Percentiles rank a stretch among this genome's conserved stretches.
Conservation (phyloP, 495 filamentous ascomycete genomes). For the Annulohypoxylon nitens region DNA sequence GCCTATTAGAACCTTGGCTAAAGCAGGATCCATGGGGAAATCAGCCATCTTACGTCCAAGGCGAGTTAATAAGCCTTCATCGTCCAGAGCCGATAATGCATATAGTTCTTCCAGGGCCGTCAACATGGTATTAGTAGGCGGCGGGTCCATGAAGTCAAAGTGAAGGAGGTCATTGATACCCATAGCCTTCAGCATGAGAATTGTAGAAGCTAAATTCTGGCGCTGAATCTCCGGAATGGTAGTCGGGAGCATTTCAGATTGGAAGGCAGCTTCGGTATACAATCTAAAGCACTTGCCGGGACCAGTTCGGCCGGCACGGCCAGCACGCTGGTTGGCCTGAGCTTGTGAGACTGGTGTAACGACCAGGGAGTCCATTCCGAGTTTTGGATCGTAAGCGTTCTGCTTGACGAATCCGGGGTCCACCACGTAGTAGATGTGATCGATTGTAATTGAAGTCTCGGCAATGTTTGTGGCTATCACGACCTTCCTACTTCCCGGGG, state of each 20-base stretch:
- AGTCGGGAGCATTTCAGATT: conserved; percentile 96
- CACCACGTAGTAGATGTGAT: conserved; percentile 96
- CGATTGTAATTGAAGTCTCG: conserved; percentile 97
- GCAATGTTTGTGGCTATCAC: conserved; percentile 99
- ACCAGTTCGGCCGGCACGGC: conserved; percentile 92
- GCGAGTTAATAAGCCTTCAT: conserved; percentile 94
- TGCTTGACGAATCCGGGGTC: conserved; percentile 99
- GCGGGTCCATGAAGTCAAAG: conserved; percentile 99
- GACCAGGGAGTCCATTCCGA: conserved; percentile 96
- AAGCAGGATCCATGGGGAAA: conserved; percentile 89
- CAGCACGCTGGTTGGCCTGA: conserved; percentile 94
- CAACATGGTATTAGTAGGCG: conserved; percentile 97
- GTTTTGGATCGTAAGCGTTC: conserved; percentile 95
- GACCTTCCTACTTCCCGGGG: conserved; percentile 89
- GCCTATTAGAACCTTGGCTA: conserved; percentile 90
- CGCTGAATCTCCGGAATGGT: conserved; percentile 97
- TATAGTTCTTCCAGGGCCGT: conserved; percentile 96
- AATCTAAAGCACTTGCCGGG: conserved; percentile 97
- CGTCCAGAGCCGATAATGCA: conserved; percentile 89
- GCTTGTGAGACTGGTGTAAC: conserved; percentile 97
- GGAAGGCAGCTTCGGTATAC: conserved; percentile 95
- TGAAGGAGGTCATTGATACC: conserved; percentile 97
- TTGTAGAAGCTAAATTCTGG: conserved; percentile 93
- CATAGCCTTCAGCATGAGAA: conserved; percentile 99
- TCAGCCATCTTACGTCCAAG: conserved; percentile 97